These are phyloP conservation scores for Pichia exigua DNA, from an alignment of 805 yeast genomes.

Conservation along the genomic window DNA sequence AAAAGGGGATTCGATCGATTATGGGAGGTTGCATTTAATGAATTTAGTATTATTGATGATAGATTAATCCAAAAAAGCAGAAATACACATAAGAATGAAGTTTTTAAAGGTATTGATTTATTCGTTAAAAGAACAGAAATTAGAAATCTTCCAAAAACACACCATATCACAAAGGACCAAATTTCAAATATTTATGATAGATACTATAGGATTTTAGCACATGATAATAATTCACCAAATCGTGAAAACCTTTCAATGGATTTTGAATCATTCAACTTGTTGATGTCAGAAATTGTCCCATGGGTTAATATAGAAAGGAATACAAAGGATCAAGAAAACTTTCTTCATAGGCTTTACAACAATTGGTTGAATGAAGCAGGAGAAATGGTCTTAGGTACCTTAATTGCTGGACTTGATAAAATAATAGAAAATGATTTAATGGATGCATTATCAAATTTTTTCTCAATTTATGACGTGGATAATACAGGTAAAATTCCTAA, in stretches of 20 bases:
- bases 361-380: constrained; percentile 63
- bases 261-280: constrained; percentile 58
- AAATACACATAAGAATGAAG: constrained; percentile 61
- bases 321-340: constrained; percentile 33
- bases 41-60: constrained; percentile 75
- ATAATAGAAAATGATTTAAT: constrained; percentile 67
- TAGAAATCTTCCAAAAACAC: constrained; percentile 73
- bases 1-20: constrained; percentile 85
- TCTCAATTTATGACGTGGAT: constrained; percentile 61
- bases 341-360: constrained; percentile 55
- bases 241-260: constrained; percentile 62
- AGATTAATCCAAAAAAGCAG: constrained; percentile 64
- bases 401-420: constrained; percentile 65
- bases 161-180: constrained; percentile 48
- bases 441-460: constrained; percentile 71
- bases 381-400: constrained; percentile 56
- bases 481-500: constrained; percentile 56
- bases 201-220: constrained; percentile 65
- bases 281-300: constrained; percentile 72
- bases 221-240: constrained; percentile 58
- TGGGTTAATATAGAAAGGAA: constrained; percentile 46
- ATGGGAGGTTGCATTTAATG: constrained; percentile 86
- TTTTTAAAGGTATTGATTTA: constrained; percentile 77
- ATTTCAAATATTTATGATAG: constrained; percentile 75
- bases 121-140: constrained; percentile 90